Evolutionary conservation across 192 early-diverging fungal species (phyloP).

Genomic region (Mortierella antarctica): DNA sequence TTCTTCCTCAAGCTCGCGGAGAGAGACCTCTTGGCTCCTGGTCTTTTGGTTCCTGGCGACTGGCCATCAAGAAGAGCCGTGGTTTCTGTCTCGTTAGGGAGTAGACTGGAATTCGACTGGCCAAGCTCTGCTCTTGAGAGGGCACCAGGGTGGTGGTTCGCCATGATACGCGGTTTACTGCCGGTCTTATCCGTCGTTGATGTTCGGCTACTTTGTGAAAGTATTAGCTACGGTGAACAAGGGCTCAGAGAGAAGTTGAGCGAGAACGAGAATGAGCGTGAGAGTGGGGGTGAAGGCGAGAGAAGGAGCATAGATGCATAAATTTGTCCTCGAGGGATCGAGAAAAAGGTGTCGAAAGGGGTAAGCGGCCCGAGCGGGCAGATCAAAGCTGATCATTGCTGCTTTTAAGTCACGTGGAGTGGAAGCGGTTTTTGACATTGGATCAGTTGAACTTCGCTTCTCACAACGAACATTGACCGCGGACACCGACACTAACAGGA

Average conservation of each 20-base stretch:
- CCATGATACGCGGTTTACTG: background rate
- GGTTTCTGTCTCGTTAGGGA: constrained; percentile 5
- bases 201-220: no score
- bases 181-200: background rate
- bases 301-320: background rate
- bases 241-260: background rate
- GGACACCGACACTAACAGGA: no score
- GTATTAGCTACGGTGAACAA: background rate
- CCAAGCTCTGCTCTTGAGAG: constrained; percentile 32
- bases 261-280: background rate
- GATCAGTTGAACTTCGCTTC: no score
- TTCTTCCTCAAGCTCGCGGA: constrained; percentile 27
- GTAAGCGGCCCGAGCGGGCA: no score
- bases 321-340: background rate
- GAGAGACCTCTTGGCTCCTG: constrained; percentile 8
- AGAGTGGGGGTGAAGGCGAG: background rate
- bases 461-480: no score
- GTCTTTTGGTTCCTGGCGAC: background rate
- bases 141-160: background rate
- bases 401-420: no score
- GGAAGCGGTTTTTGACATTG: no score
- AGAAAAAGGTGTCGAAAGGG: background rate
- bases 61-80: constrained; percentile 5
- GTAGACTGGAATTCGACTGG: constrained; percentile 3
- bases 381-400: no score